Percentiles rank a stretch among this genome's conserved stretches.
phyloP scores from a whole-genome alignment of 768 basidiomycete species.

The Tylopilus sp. region DNA sequence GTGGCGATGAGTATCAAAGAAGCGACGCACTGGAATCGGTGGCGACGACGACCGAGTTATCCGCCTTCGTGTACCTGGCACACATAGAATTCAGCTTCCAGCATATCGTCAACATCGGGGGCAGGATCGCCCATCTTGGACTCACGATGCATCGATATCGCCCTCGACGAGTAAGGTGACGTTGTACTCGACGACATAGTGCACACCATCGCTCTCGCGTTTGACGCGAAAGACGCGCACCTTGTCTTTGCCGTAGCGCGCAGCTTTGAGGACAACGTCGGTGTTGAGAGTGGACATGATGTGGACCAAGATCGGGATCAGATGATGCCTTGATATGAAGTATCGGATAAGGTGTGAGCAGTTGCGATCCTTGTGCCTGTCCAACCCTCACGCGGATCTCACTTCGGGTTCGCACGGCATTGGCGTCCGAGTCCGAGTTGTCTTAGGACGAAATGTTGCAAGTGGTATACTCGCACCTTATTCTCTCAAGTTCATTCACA shows the following conservation, averaged over 20 bases:
- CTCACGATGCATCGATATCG: conserved; percentile 69
- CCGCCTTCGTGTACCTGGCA: conserved; percentile 77
- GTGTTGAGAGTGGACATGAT: conserved; percentile 24
- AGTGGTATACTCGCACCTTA: too few relatives aligned
- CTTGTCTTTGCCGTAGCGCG: conserved; percentile 86
- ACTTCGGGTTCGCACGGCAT: neutral
- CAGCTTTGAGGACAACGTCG: conserved; percentile 36
- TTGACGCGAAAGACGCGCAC: conserved; percentile 86
- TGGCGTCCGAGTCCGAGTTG: too few relatives aligned
- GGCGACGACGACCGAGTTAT: conserved; percentile 85
- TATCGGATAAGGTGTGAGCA: neutral
- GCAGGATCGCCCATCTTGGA: neutral
- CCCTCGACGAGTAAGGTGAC: conserved; percentile 82
- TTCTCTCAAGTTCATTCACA: too few relatives aligned
- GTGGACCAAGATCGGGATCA: neutral
- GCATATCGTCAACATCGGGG: neutral
- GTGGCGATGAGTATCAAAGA: neutral
- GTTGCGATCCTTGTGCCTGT: neutral
- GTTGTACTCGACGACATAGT: conserved; percentile 82
- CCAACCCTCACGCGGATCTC: neutral
- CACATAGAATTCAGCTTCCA: neutral
- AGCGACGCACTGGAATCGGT: conserved; percentile 79
- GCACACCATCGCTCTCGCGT: conserved; percentile 53
- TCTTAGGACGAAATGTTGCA: too few relatives aligned
- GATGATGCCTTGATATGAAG: neutral